Evolutionary conservation across 106 monocot species (phyloP), one percentile per base, ranked within the genome.

Genomic region (Acorus gramineus): DNA sequence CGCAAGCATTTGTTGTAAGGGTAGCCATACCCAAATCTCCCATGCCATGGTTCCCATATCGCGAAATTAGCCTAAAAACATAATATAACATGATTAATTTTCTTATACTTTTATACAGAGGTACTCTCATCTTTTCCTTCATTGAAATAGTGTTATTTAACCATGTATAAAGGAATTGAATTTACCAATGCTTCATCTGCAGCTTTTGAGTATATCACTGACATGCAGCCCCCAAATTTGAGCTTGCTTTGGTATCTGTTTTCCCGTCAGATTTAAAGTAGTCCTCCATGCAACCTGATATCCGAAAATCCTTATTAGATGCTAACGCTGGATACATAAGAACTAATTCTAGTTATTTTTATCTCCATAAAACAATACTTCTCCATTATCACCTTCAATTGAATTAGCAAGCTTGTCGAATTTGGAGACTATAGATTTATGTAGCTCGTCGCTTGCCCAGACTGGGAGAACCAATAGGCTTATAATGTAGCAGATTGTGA

Each of bases 141-240:
- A 28, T 28, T 28, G 28, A 28, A 28, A 28, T 28, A 28, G 28
- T 28, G 28, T 28, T 28, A 28, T 28, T 28, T 28, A 28, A 28
- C 28, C 28, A 28, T 28, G 28, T 28, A 28, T 28, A 28, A 28
- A 28, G 28, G 28, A 28, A 28, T 28, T 28, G 28, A 28, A 28
- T 28, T 49, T 67, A 78, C 78, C 72, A 78, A 47, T 42, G 72
- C 52, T 55, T 78, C 78, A 52, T 78, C 72, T 5, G 5, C 56
- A 42, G 52, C 52, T 71, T 73, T 72, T 47, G 78, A 73, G 67
- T 59, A 72, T 7, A 72, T 62, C 8, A 72, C 57, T 14, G 72
- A 57, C 63, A 62, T 13, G 56, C 67, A 72, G 2, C 11, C 53
- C 5, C 46, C 4, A 6, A 45, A 49, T 12, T 56, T 42, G 13